Percentiles rank a stretch among this genome's conserved stretches.
phyloP scores from a whole-genome alignment of 768 basidiomycete species.

The Suillus paluster region DNA sequence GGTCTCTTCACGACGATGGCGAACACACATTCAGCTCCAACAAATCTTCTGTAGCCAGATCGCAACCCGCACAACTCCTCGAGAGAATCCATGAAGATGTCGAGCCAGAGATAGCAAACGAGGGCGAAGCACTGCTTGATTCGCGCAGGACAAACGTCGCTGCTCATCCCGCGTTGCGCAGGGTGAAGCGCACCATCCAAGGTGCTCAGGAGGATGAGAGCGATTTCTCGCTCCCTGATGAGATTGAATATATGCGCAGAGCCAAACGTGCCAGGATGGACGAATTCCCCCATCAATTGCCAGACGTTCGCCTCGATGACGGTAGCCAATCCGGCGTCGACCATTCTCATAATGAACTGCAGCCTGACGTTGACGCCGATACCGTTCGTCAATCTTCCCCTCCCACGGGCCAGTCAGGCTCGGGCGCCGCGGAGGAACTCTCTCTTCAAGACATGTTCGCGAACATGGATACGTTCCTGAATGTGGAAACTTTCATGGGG shows the following conservation, averaged over 20 bases:
- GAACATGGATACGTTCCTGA: conserved; percentile 23
- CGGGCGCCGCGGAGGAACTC: conserved; percentile 3
- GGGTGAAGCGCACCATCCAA: conserved; percentile 4
- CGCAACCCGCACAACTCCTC: neutral
- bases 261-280: neutral
- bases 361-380: neutral
- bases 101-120: conserved; percentile 1
- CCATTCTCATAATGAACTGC: neutral
- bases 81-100: conserved; percentile 1
- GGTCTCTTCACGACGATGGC: neutral
- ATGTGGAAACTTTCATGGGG: conserved; percentile 23
- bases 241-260: neutral
- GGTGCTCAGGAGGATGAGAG: neutral
- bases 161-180: neutral
- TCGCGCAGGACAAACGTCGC: neutral
- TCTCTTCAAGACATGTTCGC: conserved; percentile 23
- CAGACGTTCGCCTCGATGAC: neutral
- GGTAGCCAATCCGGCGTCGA: neutral
- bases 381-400: neutral
- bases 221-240: neutral
- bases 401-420: neutral
- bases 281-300: neutral
- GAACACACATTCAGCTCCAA: conserved; percentile 4
- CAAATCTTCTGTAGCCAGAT: neutral
- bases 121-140: neutral